Evolutionary conservation across 495 filamentous ascomycete species (phyloP).

Genomic region (Pseudoneurospora amorphoporcata): DNA sequence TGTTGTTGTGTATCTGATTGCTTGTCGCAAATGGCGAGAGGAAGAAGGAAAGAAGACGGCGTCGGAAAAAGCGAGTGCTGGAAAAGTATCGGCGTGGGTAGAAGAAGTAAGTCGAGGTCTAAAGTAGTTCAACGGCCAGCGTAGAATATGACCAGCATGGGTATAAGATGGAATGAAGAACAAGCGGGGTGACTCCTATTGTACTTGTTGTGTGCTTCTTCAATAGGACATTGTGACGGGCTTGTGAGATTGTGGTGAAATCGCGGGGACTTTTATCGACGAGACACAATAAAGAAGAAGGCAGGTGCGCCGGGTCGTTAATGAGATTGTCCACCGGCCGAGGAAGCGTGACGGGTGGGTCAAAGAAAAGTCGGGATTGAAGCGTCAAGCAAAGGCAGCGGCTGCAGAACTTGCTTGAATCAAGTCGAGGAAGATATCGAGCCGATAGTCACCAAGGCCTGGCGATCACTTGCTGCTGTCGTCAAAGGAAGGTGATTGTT

Average conservation of each 20-base stretch:
- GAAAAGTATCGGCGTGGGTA: not conserved
- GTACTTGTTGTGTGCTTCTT: not conserved
- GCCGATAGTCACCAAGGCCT: not conserved
- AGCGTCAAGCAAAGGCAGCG: not conserved
- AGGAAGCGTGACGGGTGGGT: not conserved
- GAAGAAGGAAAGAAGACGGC: not conserved
- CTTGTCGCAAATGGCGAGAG: not conserved
- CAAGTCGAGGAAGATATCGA: not conserved
- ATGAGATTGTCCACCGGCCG: not conserved
- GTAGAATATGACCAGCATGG: not conserved
- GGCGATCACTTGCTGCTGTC: not conserved
- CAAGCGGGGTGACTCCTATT: not conserved
- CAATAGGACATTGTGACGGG: not conserved
- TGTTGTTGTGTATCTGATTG: not conserved
- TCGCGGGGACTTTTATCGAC: not conserved
- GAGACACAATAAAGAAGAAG: not conserved
- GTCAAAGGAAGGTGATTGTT: not conserved
- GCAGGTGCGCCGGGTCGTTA: not conserved
- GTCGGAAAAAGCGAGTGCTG: not conserved
- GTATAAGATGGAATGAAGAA: not conserved
- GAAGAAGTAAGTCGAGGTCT: not conserved
- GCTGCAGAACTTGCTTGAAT: not conserved
- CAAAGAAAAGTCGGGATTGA: not conserved
- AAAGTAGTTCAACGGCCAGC: not conserved
- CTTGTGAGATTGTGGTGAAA: not conserved